Percentiles rank a stretch among this genome's conserved stretches.
These are phyloP conservation scores for Sugiyamaella novakii DNA, from an alignment of 1,139 yeast genomes.

Conservation along the genomic window DNA sequence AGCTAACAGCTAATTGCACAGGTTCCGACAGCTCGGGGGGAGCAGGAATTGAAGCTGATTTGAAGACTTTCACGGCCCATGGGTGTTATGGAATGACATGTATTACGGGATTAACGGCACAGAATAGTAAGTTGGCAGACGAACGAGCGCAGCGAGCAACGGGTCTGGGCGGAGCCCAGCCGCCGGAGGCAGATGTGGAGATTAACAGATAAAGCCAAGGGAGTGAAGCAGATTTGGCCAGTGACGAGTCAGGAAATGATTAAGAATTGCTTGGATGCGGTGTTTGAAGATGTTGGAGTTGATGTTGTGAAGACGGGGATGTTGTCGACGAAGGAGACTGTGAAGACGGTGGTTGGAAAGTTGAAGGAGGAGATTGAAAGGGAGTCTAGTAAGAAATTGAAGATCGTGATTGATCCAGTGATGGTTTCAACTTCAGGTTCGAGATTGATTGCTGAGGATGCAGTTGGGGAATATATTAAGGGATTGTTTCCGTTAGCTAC, in stretches of 20 bases:
- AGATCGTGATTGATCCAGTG: constrained; percentile 74
- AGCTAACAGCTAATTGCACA: constrained; percentile 15
- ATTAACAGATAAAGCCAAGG: constrained; percentile 37
- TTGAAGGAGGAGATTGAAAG: constrained; percentile 29
- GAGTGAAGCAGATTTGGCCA: constrained; percentile 54
- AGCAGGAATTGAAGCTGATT: constrained; percentile 92
- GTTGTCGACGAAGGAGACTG: constrained; percentile 62
- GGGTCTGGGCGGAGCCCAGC: no score
- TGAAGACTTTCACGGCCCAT: constrained; percentile 79
- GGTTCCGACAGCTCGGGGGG: constrained; percentile 94
- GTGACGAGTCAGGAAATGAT: constrained; percentile 52
- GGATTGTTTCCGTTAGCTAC: constrained; percentile 57
- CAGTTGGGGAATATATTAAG: constrained; percentile 49
- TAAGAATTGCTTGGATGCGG: constrained; percentile 52
- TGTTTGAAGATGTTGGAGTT: constrained; percentile 64
- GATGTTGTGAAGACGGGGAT: constrained; percentile 83
- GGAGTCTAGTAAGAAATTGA: not conserved
- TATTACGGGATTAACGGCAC: constrained; percentile 81
- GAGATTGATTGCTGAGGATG: constrained; percentile 52
- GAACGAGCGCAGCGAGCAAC: not conserved
- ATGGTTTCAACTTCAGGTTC: constrained; percentile 80
- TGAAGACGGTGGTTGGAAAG: constrained; percentile 50
- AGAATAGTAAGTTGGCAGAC: constrained; percentile 55
- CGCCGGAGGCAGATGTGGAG: constrained; percentile 3
- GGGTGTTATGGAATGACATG: constrained; percentile 80